Conservation (phyloP, 2,329 filamentous ascomycete species). For the Arthrocladium fulminans region DNA sequence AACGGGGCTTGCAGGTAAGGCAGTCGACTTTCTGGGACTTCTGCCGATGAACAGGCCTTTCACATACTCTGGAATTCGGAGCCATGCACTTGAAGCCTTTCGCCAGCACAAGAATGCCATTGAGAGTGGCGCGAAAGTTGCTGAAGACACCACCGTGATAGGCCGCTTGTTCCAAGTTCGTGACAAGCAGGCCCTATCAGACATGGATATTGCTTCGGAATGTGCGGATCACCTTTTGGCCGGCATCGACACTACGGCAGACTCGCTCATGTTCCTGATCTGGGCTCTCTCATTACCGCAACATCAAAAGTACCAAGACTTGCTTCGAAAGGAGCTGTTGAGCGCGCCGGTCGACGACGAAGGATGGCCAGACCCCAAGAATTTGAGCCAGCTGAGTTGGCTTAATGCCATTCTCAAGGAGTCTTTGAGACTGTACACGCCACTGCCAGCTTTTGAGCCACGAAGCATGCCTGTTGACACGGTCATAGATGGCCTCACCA, state of each 20-base stretch:
- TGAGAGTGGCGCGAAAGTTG: constrained; percentile 21
- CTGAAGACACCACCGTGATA: constrained; percentile 19
- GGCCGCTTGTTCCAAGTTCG: constrained; percentile 18
- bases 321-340: constrained; percentile 37
- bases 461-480: constrained; percentile 29
- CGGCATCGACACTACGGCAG: constrained; percentile 45
- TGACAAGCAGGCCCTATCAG: constrained; percentile 28
- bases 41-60: constrained; percentile 44
- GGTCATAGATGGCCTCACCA: constrained; percentile 28
- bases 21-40: constrained; percentile 29
- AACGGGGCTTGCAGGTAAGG: constrained; percentile 30
- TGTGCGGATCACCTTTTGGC: constrained; percentile 46
- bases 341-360: constrained; percentile 21
- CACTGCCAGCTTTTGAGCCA: constrained; percentile 43
- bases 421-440: constrained; percentile 40
- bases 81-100: constrained; percentile 33
- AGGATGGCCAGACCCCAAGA: constrained; percentile 30
- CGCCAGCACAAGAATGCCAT: constrained; percentile 24
- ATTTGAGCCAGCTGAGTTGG: constrained; percentile 33
- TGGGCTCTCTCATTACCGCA: constrained; percentile 42
- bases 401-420: constrained; percentile 44
- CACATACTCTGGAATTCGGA: constrained; percentile 44
- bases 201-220: constrained; percentile 45
- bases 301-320: constrained; percentile 35
- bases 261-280: constrained; percentile 44